These are phyloP conservation scores for Lachancea sp. DNA, from an alignment of 805 yeast species.

Conservation along the genomic window DNA sequence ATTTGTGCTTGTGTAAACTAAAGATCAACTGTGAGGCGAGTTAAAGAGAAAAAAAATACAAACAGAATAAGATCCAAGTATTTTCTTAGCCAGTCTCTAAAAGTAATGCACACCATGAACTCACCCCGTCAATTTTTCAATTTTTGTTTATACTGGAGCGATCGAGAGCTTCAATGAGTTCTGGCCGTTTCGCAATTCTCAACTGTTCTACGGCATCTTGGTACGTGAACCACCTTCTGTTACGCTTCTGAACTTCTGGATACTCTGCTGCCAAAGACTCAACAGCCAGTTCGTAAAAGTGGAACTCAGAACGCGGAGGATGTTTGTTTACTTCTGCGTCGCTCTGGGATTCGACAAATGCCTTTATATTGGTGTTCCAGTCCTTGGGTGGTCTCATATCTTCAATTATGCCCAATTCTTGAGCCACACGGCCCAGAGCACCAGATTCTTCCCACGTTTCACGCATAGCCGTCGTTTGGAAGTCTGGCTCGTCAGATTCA, in stretches of 20 bases:
- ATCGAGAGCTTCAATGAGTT: constrained; percentile 57
- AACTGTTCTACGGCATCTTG: constrained; percentile 61
- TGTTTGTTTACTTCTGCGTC: constrained; percentile 28
- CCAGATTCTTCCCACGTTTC: constrained; percentile 99
- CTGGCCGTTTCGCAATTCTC: constrained; percentile 53
- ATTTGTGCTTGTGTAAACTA: background rate
- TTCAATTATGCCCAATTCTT: constrained; percentile 55
- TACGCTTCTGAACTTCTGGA: constrained; percentile 67
- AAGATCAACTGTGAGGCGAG: background rate
- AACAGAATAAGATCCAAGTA: too few relatives aligned
- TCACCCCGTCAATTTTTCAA: too few relatives aligned
- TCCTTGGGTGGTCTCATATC: constrained; percentile 51
- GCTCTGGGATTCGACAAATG: constrained; percentile 17
- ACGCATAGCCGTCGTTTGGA: constrained; percentile 53
- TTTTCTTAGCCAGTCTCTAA: too few relatives aligned
- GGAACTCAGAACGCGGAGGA: constrained; percentile 79
- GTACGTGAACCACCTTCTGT: constrained; percentile 70
- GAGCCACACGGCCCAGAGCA: constrained; percentile 55
- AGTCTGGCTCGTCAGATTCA: constrained; percentile 66
- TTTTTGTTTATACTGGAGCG: constrained; percentile 40
- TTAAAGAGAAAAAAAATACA: too few relatives aligned
- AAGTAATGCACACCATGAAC: too few relatives aligned
- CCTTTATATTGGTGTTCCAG: constrained; percentile 31
- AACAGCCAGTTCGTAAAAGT: constrained; percentile 73
- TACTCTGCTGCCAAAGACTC: constrained; percentile 50